These are phyloP conservation scores for Galeopsis tetrahit DNA, from an alignment of 257 asterid genomes.

Conservation along the genomic window DNA sequence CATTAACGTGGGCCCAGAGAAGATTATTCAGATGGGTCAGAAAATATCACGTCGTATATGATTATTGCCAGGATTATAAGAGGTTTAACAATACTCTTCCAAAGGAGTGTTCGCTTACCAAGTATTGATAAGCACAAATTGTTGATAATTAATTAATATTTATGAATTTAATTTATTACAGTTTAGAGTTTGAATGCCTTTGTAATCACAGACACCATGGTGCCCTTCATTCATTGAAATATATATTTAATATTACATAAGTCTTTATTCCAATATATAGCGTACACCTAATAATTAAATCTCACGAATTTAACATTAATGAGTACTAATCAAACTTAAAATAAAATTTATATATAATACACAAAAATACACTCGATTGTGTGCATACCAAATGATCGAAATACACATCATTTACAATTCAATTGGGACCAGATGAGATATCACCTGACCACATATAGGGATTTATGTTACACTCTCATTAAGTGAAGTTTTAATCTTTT, in stretches of 20 bases:
- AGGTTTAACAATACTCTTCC: conserved; percentile 70
- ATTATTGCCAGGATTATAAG: conserved; percentile 69
- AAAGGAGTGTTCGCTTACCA: conserved; percentile 70
- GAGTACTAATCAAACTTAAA: too few relatives aligned
- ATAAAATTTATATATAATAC: too few relatives aligned
- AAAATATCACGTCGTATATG: conserved; percentile 58
- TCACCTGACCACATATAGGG: too few relatives aligned
- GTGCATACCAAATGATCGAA: too few relatives aligned
- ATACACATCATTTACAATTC: too few relatives aligned
- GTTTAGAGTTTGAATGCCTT: neutral
- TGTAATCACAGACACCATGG: neutral
- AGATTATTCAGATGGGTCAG: conserved; percentile 75
- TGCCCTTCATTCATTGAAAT: neutral
- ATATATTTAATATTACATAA: neutral
- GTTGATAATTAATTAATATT: neutral
- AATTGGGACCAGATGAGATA: too few relatives aligned
- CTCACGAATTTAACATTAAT: too few relatives aligned
- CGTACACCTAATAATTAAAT: neutral
- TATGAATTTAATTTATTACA: neutral
- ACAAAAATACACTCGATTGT: too few relatives aligned
- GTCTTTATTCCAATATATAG: neutral
- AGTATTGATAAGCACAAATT: conserved; percentile 45
- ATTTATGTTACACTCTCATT: too few relatives aligned
- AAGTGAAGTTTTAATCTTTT: too few relatives aligned
- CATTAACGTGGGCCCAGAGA: conserved; percentile 64